Conservation (phyloP, 495 filamentous ascomycete species). For the Penicillium dipodomyicola region DNA sequence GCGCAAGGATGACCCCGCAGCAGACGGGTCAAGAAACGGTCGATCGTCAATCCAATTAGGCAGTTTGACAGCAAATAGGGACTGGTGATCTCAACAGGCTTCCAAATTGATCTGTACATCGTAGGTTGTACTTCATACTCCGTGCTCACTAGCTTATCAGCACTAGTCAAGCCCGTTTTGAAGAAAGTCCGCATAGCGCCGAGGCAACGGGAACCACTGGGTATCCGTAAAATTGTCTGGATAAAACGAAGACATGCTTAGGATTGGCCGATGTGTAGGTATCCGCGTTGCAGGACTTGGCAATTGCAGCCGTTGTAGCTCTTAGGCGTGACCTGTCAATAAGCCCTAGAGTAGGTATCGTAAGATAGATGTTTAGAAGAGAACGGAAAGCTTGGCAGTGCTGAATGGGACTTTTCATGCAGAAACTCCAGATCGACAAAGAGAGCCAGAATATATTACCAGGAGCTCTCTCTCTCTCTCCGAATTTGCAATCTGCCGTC, state of each 20-base stretch:
- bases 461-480: neutral
- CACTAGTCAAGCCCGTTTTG: neutral
- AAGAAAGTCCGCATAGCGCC: neutral
- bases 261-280: constrained; percentile 11
- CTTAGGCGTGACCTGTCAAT: constrained; percentile 7
- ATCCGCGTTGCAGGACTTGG: constrained; percentile 16
- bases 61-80: constrained; percentile 11
- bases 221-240: neutral
- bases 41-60: constrained; percentile 13
- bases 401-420: constrained; percentile 6
- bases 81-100: neutral
- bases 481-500: neutral
- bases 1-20: constrained; percentile 31
- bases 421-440: constrained; percentile 10
- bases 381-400: constrained; percentile 8
- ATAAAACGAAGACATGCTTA: neutral
- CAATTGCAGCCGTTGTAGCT: constrained; percentile 5
- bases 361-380: neutral
- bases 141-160: neutral
- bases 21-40: constrained; percentile 18
- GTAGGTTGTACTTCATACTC: neutral
- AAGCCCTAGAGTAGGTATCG: neutral
- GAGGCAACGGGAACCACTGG: neutral
- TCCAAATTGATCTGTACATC: neutral
- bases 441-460: constrained; percentile 5